Conservation (phyloP, 2,329 filamentous ascomycete genomes). For the Apiospora saccharicola region DNA sequence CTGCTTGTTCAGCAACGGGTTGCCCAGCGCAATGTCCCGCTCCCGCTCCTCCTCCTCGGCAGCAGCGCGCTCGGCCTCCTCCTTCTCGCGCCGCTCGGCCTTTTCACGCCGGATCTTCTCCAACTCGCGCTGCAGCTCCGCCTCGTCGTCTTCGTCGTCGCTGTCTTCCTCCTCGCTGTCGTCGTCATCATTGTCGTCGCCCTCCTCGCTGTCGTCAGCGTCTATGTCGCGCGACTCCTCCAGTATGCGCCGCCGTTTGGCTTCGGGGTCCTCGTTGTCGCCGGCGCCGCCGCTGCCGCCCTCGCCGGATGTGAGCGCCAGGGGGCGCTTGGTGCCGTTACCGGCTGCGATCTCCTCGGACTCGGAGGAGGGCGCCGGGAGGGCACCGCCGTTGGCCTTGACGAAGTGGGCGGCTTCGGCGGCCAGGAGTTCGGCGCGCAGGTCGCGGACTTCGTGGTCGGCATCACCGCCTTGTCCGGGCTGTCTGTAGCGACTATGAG, state of each 20-base stretch:
- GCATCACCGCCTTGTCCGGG: constrained; percentile 88
- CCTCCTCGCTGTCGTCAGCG: constrained; percentile 62
- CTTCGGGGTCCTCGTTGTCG: constrained; percentile 73
- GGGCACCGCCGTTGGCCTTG: constrained; percentile 71
- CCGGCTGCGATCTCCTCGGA: constrained; percentile 48
- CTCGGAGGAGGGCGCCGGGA: constrained; percentile 54
- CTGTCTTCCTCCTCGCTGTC: constrained; percentile 66
- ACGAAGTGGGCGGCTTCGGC: constrained; percentile 89
- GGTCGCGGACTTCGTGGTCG: constrained; percentile 75
- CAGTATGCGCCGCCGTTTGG: constrained; percentile 85
- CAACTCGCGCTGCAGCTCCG: constrained; percentile 88
- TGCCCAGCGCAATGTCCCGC: constrained; percentile 88
- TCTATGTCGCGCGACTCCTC: constrained; percentile 90
- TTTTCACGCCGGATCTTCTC: constrained; percentile 92
- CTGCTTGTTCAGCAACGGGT: constrained; percentile 86
- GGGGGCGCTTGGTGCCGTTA: constrained; percentile 67
- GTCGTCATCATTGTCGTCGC: constrained; percentile 44
- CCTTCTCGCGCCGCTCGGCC: constrained; percentile 80
- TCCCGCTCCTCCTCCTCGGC: constrained; percentile 85
- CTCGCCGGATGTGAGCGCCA: constrained; percentile 57
- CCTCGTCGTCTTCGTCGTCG: constrained; percentile 87
- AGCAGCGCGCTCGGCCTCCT: constrained; percentile 82
- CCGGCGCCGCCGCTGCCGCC: constrained; percentile 32
- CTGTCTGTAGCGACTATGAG: constrained; percentile 58
- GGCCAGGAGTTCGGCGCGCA: constrained; percentile 87